A percentile compares a stretch with the other conserved stretches of the same genome.
phyloP scores from a whole-genome alignment of 805 yeast genomes.

The Candida ficus region DNA sequence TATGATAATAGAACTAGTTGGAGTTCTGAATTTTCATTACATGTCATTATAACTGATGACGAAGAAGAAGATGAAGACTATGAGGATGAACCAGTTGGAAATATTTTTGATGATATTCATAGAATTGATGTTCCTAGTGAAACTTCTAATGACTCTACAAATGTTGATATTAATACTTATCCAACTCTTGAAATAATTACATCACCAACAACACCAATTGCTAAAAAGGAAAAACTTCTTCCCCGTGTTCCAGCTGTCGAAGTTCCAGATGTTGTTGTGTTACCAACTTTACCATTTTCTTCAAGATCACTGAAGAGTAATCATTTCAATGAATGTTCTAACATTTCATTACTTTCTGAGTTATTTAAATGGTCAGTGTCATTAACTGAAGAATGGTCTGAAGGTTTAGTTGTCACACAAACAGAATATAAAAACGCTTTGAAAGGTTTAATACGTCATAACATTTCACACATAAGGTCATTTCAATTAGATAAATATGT shows the following conservation, averaged over 20 bases:
- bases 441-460: slow-evolving; percentile 44
- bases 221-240: slow-evolving; percentile 15
- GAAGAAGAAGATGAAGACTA: slow-evolving; percentile 2
- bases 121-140: slow-evolving; percentile 2
- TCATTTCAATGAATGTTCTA: slow-evolving; percentile 44
- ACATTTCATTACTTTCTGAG: slow-evolving; percentile 42
- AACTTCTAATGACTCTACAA: slow-evolving; percentile 4
- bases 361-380: slow-evolving; percentile 51
- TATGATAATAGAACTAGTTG: slow-evolving; percentile 26
- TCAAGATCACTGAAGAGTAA: slow-evolving; percentile 41
- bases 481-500: slow-evolving; percentile 48
- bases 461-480: slow-evolving; percentile 43
- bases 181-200: slow-evolving; percentile 10
- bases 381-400: slow-evolving; percentile 47
- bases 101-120: slow-evolving; percentile 3
- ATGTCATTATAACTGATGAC: slow-evolving; percentile 11
- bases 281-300: slow-evolving; percentile 55
- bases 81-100: neutral
- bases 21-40: slow-evolving; percentile 22
- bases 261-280: slow-evolving; percentile 31
- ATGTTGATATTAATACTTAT: neutral
- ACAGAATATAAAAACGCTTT: slow-evolving; percentile 51
- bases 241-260: slow-evolving; percentile 39
- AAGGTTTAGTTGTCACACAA: slow-evolving; percentile 42
- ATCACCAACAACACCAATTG: slow-evolving; percentile 8